Base-by-base conservation (phyloP, 148 eudicot genomes). In the Pharnaceum exiguum region DNA sequence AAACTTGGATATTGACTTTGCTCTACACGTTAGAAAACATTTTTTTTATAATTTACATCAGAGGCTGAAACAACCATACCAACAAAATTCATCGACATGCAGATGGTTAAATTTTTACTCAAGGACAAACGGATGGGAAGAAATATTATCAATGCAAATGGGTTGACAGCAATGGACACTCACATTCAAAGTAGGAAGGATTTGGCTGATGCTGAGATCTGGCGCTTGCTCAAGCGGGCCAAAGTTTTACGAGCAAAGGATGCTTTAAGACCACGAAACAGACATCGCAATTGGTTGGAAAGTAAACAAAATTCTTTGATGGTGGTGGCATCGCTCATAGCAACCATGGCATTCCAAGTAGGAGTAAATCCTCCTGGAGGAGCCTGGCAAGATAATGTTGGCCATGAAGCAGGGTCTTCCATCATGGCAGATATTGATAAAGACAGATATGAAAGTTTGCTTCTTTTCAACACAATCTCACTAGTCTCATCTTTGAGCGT, bases 361-460 rank as follows among this genome's bases (percentile, higher is more conserved):
- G 77, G 77, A 15, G 16, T 63, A 12, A 68, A 45, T 39, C 77
- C 77, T 7, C 77, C 77, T 0, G 77, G 77, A 19, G 77, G 77
- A 2, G 48, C 19, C 0, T 66, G 56, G 71, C 76, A 72, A 62
- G 68, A 67, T 46, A 13, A 5, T 43, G 3, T 18, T 15, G 67
- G 45, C 15, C 62, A 59, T 57, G 17, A 3, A 5, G 65, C 75
- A 8, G 75, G 75, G 1, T 16, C 44, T 3, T 25, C 77, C 9
- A 25, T 68, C 10, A 42, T 58, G 43, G 65, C 62, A 13, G 19
- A 33, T 1, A 26, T 25, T 16, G 15, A 29, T 16, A 49, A 11
- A 2, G 15, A 12, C 9, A 7, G 10, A 9, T 52, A 36, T 25
- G 5, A 15, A 2, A 1, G 1, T 1, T 17, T 59, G 16, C 16